These are phyloP conservation scores for Rubus idaeus DNA, from an alignment of 306 rosid genomes.

Conservation along the genomic window DNA sequence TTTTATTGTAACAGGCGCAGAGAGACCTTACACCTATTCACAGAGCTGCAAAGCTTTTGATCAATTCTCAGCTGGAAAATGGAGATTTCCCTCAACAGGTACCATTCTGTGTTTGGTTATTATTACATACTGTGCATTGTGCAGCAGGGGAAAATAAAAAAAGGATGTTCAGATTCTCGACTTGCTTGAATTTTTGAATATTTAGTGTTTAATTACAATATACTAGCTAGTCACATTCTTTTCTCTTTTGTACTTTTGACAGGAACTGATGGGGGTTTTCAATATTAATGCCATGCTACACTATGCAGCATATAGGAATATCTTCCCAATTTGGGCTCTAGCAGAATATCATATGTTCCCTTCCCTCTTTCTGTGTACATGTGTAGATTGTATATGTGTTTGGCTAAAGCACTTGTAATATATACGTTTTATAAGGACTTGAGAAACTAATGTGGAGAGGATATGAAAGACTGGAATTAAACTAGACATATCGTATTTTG, in stretches of 20 bases:
- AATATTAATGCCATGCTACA: conserved; percentile 51
- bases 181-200: conserved; percentile 11
- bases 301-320: conserved; percentile 60
- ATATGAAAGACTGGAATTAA: no score
- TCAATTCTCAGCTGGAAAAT: conserved; percentile 38
- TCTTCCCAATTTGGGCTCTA: conserved; percentile 65
- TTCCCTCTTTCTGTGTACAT: conserved; percentile 22
- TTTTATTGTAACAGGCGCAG: no score
- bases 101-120: conserved; percentile 20
- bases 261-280: conserved; percentile 41
- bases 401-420: neutral
- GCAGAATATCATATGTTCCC: conserved; percentile 61
- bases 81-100: conserved; percentile 53
- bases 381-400: neutral
- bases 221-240: neutral
- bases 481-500: no score
- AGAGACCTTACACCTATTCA: no score
- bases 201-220: neutral
- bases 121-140: conserved; percentile 19
- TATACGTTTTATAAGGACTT: no score
- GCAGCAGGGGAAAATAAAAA: conserved; percentile 20
- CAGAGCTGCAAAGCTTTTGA: no score
- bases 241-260: conserved; percentile 16
- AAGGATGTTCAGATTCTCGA: neutral
- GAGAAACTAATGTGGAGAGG: no score